Evolutionary conservation across 2,329 filamentous ascomycete species (phyloP), one percentile per base, ranked within the genome.

Genomic region (Fusarium fujikuroi): DNA sequence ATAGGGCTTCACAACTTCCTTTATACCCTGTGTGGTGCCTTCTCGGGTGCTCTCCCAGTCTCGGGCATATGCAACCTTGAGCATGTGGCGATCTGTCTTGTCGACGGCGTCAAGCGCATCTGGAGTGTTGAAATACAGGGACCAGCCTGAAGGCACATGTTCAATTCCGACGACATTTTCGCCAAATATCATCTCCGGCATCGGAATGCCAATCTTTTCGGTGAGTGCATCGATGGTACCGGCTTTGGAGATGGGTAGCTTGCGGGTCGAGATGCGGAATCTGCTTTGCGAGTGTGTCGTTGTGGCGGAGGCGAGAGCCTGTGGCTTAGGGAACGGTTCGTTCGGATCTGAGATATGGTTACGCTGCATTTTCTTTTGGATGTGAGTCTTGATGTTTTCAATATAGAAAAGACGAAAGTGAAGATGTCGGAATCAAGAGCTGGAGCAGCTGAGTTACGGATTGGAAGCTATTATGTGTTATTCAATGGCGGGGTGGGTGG

Each of bases 161-260:
- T 91, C 86, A 68, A 99, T 87, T 11, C 89, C 85, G 44, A 97
- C 91, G 65, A 92, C 85, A 82, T 99, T 99, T 85, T 99, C 95
- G 70, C 96, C 96, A 80, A 99, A 99, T 74, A 99, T 99, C 96
- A 99, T 99, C 85, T 99, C 96, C 14, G 96, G 96, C 44, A 95
- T 90, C 23, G 95, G 91, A 79, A 99, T 98, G 36, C 92, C 91
- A 60, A 99, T 88, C 71, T 89, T 90, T 64, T 87, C 87, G 44
- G 92, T 91, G 90, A 99, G 93, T 42, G 89, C 90, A 79, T 97
- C 95, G 79, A 99, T 98, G 57, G 95, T 93, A 10, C 89, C 93
- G 50, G 95, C 91, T 83, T 97, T 98, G 76, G 97, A 92, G 82
- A 99, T 99, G 71, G 96, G 96, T 57, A 96, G 91, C 85, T 98